Evolutionary conservation across 768 basidiomycete species (phyloP).

Genomic region (Gymnopilus dilepis): DNA sequence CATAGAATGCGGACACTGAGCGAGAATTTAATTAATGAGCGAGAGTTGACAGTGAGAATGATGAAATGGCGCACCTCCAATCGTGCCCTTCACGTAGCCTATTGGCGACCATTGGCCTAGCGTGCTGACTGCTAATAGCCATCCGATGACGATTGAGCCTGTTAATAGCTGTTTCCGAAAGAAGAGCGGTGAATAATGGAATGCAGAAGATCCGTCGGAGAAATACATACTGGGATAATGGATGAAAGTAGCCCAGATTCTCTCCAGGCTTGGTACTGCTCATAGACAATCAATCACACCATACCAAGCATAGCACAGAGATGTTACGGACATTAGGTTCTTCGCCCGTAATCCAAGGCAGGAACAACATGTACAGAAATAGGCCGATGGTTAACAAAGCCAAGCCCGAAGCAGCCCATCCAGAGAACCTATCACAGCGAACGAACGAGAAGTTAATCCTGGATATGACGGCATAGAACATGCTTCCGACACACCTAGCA

Average conservation of each 20-base stretch:
- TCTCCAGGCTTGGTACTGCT: slow-evolving; percentile 76
- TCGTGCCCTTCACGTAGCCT: slow-evolving; percentile 65
- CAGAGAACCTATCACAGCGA: slow-evolving; percentile 49
- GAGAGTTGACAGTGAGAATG: slow-evolving; percentile 10
- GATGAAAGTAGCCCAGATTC: slow-evolving; percentile 70
- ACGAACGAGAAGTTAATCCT: neutral
- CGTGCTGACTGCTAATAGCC: slow-evolving; percentile 63
- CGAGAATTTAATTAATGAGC: neutral
- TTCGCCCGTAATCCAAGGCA: slow-evolving; percentile 70
- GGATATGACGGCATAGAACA: neutral
- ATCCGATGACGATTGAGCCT: slow-evolving; percentile 70
- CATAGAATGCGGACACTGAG: slow-evolving; percentile 72
- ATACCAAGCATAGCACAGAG: neutral
- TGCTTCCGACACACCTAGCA: slow-evolving; percentile 50
- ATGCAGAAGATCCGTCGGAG: too few relatives aligned
- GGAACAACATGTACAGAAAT: slow-evolving; percentile 74
- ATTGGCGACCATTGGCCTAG: slow-evolving; percentile 71
- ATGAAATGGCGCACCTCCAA: slow-evolving; percentile 56
- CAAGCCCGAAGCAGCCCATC: slow-evolving; percentile 56
- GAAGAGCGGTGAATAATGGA: neutral
- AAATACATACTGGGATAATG: slow-evolving; percentile 62
- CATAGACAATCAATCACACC: neutral
- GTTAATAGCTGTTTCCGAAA: slow-evolving; percentile 54
- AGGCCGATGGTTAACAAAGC: slow-evolving; percentile 66
- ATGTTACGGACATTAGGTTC: slow-evolving; percentile 67